A percentile compares a stretch with the other conserved stretches of the same genome.
Conservation (phyloP, 1,284 basidiomycete species). For the Fomitopsis schrenkii region DNA sequence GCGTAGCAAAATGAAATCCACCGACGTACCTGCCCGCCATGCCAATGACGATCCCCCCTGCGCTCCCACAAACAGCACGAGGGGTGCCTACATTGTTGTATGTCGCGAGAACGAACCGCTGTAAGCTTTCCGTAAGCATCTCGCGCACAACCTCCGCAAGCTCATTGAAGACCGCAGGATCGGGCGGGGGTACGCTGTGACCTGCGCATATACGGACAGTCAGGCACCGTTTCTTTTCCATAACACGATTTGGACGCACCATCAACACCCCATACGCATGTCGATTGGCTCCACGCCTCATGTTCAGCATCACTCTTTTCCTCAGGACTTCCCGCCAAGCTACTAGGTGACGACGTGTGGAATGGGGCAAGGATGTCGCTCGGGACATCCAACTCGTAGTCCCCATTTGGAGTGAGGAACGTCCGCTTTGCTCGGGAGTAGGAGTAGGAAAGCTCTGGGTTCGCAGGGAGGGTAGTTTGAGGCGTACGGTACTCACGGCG, state of each 20-base stretch:
- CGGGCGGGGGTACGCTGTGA: constrained; percentile 29
- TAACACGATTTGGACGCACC: constrained; percentile 6
- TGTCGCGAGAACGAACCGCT: constrained; percentile 64
- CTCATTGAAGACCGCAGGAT: constrained; percentile 58
- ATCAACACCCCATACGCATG: constrained; percentile 1
- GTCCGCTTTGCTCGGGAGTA: constrained; percentile 74
- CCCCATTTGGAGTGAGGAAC: constrained; percentile 64
- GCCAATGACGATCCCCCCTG: constrained; percentile 46
- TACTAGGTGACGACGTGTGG: constrained; percentile 27
- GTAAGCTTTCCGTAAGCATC: constrained; percentile 60
- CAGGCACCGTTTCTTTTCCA: background rate
- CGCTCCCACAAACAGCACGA: constrained; percentile 64
- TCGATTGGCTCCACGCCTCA: constrained; percentile 1
- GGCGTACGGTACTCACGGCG: constrained; percentile 14
- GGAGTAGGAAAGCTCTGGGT: constrained; percentile 57
- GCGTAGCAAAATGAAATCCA: background rate
- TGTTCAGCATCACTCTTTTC: background rate
- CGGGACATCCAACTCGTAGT: constrained; percentile 67
- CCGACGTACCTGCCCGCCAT: constrained; percentile 23
- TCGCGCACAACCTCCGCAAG: constrained; percentile 51
- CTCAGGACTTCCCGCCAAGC: background rate
- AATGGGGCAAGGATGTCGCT: constrained; percentile 64
- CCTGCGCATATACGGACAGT: background rate
- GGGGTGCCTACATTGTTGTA: constrained; percentile 74
- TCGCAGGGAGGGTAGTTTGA: constrained; percentile 11